Conservation (phyloP, 2,329 filamentous ascomycete genomes). For the Zarea fungicola region DNA sequence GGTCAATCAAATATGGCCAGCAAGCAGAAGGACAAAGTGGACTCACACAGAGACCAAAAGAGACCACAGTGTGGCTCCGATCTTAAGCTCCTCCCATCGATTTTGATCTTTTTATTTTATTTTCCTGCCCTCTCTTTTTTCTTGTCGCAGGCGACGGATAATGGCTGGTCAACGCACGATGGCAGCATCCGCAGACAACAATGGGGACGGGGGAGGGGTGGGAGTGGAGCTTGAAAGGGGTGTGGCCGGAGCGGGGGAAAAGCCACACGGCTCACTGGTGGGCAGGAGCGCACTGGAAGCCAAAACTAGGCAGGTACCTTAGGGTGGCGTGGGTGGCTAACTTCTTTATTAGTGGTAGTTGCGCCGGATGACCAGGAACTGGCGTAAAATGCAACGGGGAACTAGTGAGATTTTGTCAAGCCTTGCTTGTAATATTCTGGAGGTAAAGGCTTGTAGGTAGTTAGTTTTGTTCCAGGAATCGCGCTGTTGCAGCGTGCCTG, state of each 20-base stretch:
- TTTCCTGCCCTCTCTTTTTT: not conserved
- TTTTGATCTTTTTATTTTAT: slow-evolving; percentile 5
- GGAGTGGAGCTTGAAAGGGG: not conserved
- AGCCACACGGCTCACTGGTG: not conserved
- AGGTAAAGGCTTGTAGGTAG: too few species aligned
- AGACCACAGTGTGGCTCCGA: not conserved
- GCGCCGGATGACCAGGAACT: too few species aligned
- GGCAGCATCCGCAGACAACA: not conserved
- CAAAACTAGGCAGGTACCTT: too few species aligned
- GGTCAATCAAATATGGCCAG: not conserved
- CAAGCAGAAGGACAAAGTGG: slow-evolving; percentile 1
- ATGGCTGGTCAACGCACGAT: not conserved
- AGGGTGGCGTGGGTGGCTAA: too few species aligned
- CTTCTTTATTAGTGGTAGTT: too few species aligned
- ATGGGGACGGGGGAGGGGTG: not conserved
- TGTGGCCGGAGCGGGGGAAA: not conserved
- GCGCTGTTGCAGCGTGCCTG: too few species aligned
- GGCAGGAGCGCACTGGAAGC: not conserved
- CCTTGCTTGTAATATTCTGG: too few species aligned
- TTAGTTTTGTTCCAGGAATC: too few species aligned
- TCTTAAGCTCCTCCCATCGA: not conserved
- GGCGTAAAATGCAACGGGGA: too few species aligned
- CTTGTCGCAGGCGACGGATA: not conserved
- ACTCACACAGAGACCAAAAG: not conserved
- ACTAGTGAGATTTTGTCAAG: too few species aligned